A percentile compares a stretch with the other conserved stretches of the same genome.
Conservation (phyloP, 768 basidiomycete genomes). For the Russula virescens region DNA sequence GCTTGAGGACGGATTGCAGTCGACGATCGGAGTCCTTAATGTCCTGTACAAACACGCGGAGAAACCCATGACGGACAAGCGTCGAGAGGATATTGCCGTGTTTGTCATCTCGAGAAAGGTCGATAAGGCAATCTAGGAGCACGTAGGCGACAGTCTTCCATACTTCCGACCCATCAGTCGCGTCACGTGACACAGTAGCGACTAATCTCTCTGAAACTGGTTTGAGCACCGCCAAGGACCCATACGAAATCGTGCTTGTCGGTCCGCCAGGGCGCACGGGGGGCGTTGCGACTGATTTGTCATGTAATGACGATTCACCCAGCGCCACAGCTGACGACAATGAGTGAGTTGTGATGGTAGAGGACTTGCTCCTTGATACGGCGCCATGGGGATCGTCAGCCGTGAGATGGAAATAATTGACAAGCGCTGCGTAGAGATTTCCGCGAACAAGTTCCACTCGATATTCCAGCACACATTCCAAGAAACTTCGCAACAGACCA, state of each 20-base stretch:
- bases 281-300: conserved; percentile 13
- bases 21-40: conserved; percentile 77
- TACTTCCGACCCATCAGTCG: conserved; percentile 90
- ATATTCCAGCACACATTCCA: conserved; percentile 72
- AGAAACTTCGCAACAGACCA: conserved; percentile 61
- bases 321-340: not conserved
- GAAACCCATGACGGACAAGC: conserved; percentile 66
- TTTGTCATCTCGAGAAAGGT: conserved; percentile 64
- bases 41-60: conserved; percentile 75
- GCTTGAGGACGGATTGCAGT: conserved; percentile 71
- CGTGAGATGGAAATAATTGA: conserved; percentile 86
- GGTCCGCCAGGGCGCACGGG: conserved; percentile 29
- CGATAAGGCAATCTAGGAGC: conserved; percentile 74
- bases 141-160: conserved; percentile 97
- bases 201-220: conserved; percentile 66
- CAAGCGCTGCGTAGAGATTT: conserved; percentile 87
- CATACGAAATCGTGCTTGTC: conserved; percentile 32
- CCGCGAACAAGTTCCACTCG: conserved; percentile 84
- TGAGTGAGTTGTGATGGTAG: not conserved
- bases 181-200: conserved; percentile 74
- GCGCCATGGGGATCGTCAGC: conserved; percentile 22
- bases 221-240: conserved; percentile 64
- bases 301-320: conserved; percentile 24
- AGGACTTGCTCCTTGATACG: not conserved
- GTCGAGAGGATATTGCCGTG: conserved; percentile 54